Evolutionary conservation across 306 rosid species (phyloP).

Genomic region (Vicia sativa): DNA sequence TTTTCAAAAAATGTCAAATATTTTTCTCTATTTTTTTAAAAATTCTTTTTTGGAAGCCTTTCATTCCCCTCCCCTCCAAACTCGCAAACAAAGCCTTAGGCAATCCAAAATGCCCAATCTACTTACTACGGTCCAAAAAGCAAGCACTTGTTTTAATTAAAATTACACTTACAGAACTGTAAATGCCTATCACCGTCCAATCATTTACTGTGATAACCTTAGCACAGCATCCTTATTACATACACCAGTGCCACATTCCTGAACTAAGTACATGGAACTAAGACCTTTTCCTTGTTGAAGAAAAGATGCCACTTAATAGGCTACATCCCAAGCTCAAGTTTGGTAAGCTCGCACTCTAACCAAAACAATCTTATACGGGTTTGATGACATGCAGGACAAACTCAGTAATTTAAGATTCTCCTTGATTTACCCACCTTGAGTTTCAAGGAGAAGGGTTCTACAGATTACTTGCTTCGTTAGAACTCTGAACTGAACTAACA

Average conservation of each 20-base stretch:
- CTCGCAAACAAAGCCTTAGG: too few species aligned
- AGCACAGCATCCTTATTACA: background rate
- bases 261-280: background rate
- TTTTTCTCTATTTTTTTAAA: too few species aligned
- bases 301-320: background rate
- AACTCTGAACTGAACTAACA: background rate
- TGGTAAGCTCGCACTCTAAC: background rate
- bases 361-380: background rate
- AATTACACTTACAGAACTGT: too few species aligned
- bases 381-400: slow-evolving; percentile 1
- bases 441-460: background rate
- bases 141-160: too few species aligned
- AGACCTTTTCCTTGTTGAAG: slow-evolving; percentile 2
- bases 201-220: too few species aligned
- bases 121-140: too few species aligned
- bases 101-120: too few species aligned
- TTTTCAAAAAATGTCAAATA: too few species aligned
- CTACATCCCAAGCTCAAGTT: background rate
- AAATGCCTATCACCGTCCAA: too few species aligned
- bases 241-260: background rate
- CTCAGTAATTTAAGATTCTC: background rate
- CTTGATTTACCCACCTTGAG: background rate
- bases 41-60: too few species aligned
- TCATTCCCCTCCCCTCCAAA: too few species aligned
- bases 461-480: background rate